A percentile compares a stretch with the other conserved stretches of the same genome.
Conservation (phyloP, 2,329 filamentous ascomycete species). For the Colletotrichum sidae region DNA sequence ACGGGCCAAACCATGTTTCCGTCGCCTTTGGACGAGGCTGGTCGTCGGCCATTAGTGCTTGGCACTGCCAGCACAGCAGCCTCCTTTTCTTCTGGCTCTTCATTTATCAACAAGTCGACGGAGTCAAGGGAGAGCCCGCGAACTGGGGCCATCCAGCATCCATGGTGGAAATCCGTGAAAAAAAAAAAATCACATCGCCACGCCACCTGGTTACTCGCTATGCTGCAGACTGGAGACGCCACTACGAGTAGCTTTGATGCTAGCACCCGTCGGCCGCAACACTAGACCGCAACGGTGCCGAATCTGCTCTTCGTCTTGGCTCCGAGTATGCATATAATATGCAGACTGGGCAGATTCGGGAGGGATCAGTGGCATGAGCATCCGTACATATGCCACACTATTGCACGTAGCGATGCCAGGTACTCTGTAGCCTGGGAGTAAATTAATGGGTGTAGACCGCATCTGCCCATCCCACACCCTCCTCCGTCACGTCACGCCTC, state of each 20-base stretch:
- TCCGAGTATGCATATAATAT: neutral
- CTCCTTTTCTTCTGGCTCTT: slow-evolving; percentile 5
- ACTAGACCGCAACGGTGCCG: slow-evolving; percentile 10
- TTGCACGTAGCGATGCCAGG: too few relatives aligned
- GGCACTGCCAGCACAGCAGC: slow-evolving; percentile 17
- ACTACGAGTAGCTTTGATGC: slow-evolving; percentile 30
- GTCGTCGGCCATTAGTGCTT: neutral
- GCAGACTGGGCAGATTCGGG: slow-evolving; percentile 1
- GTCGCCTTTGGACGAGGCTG: neutral
- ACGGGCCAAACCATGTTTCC: slow-evolving; percentile 10
- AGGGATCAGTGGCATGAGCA: neutral
- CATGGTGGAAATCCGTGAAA: slow-evolving; percentile 4
- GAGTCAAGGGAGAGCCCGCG: too few relatives aligned
- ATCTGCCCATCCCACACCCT: slow-evolving; percentile 3
- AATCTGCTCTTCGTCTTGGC: slow-evolving; percentile 6
- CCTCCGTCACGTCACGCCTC: too few relatives aligned
- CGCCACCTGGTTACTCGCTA: slow-evolving; percentile 8
- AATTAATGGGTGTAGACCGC: neutral
- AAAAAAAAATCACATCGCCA: slow-evolving; percentile 18
- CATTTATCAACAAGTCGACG: neutral
- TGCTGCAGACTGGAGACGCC: slow-evolving; percentile 11
- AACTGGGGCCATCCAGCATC: slow-evolving; percentile 7
- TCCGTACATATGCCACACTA: neutral
- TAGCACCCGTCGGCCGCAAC: slow-evolving; percentile 30
- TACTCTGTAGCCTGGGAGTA: too few relatives aligned